A percentile compares a stretch with the other conserved stretches of the same genome.
Conservation (phyloP, 805 yeast species). For the Hanseniaspora taiwanica region DNA sequence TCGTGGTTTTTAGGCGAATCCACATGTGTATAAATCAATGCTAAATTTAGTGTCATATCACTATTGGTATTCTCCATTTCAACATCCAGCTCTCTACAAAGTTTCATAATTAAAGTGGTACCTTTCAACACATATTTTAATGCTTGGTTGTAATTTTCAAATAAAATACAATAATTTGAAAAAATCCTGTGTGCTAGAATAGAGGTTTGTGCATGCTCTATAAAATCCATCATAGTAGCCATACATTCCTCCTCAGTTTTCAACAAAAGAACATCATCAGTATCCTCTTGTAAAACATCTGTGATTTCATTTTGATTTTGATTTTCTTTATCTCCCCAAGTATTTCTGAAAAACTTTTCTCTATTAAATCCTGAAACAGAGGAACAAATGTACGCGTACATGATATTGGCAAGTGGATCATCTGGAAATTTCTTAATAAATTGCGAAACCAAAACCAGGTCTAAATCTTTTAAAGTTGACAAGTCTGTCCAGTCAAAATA, state of each 20-base stretch:
- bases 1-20: slow-evolving; percentile 85
- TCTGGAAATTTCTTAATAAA: slow-evolving; percentile 44
- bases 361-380: slow-evolving; percentile 52
- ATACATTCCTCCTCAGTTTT: slow-evolving; percentile 4
- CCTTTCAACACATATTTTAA: slow-evolving; percentile 48
- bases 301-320: slow-evolving; percentile 7
- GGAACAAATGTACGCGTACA: slow-evolving; percentile 53
- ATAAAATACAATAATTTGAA: slow-evolving; percentile 43
- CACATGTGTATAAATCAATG: slow-evolving; percentile 64
- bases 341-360: slow-evolving; percentile 11
- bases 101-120: slow-evolving; percentile 37
- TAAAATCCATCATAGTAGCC: slow-evolving; percentile 36
- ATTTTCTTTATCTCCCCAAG: slow-evolving; percentile 8
- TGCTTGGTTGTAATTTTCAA: slow-evolving; percentile 52
- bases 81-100: slow-evolving; percentile 34
- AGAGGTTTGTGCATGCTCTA: slow-evolving; percentile 30
- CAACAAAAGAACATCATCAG: slow-evolving; percentile 2
- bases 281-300: slow-evolving; percentile 8
- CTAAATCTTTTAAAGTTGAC: slow-evolving; percentile 34
- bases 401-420: slow-evolving; percentile 47
- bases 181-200: slow-evolving; percentile 55
- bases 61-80: slow-evolving; percentile 38
- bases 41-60: slow-evolving; percentile 53
- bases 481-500: slow-evolving; percentile 66
- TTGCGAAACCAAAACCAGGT: slow-evolving; percentile 31